Evolutionary conservation across 345 rosid species (phyloP), one percentile per base, ranked within the genome.

Genomic region (Leavenworthia alabamica): DNA sequence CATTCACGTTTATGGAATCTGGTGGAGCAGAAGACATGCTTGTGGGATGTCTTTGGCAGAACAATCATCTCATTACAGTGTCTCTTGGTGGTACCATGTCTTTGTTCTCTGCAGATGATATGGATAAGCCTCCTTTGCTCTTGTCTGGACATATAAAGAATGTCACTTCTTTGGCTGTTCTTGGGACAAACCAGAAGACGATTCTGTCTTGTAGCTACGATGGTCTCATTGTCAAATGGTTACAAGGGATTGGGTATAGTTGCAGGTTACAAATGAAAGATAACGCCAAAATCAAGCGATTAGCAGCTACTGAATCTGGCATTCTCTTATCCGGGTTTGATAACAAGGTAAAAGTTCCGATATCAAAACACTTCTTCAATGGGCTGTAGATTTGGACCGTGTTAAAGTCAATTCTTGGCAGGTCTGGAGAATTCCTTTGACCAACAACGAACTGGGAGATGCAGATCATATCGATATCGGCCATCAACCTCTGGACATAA

Each of bases 11-110:
- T 73, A 53, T 76, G 28, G 83, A 68, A 62, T 67, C 85, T 9
- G 82, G 82, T 68, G 85, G 78, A 47, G 78, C 84, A 29, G 85
- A 84, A 44, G 83, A 78, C 67, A 87, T 87, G 89, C 82, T 87
- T 61, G 91, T 84, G 42, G 91, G 89, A 70, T 84, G 95, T 65
- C 86, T 86, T 57, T 86, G 90, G 95, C 88, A 77, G 76, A 82
- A 86, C 56, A 78, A 78, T 70, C 76, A 80, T 78, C 75, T 84
- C 15, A 77, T 86, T 60, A 81, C 76, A 0, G 80, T 84, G 56
- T 82, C 91, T 29, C 91, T 87, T 50, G 82, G 89, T 10, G 95
- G 95, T 14, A 72, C 78, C 60, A 73, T 87, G 32, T 72, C 73
- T 56, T 37, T 84, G 14, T 87, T 51, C 73, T 78, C 81, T 16